phyloP scores from a whole-genome alignment of 2,329 filamentous ascomycete genomes.

The Aspergillus ochraceoroseus region DNA sequence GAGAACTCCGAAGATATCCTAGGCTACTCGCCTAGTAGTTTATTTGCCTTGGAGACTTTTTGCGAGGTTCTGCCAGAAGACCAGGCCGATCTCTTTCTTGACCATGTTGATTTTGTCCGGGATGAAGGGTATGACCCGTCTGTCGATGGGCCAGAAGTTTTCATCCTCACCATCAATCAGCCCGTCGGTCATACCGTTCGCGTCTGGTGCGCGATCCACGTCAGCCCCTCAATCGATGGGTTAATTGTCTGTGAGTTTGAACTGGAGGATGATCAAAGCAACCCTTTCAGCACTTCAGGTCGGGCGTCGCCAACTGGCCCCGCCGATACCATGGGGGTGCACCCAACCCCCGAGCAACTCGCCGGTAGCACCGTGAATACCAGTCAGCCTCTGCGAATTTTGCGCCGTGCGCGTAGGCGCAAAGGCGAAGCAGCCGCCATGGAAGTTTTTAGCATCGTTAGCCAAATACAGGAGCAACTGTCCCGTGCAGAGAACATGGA shows the following conservation, averaged over 20 bases:
- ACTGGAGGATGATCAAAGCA: slow-evolving; percentile 71
- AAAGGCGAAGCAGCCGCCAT: slow-evolving; percentile 78
- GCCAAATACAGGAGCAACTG: slow-evolving; percentile 83
- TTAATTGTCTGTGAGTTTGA: slow-evolving; percentile 86
- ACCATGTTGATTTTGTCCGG: slow-evolving; percentile 81
- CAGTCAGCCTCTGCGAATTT: slow-evolving; percentile 71
- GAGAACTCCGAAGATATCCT: slow-evolving; percentile 74
- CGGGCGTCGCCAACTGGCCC: slow-evolving; percentile 19
- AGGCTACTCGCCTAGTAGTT: slow-evolving; percentile 68
- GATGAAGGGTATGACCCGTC: slow-evolving; percentile 74
- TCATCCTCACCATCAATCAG: slow-evolving; percentile 67
- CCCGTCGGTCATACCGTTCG: slow-evolving; percentile 57
- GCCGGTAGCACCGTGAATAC: slow-evolving; percentile 68
- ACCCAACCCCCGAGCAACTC: slow-evolving; percentile 69
- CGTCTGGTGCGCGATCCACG: slow-evolving; percentile 83
- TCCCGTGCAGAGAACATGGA: slow-evolving; percentile 60
- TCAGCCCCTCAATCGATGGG: slow-evolving; percentile 62
- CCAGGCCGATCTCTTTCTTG: slow-evolving; percentile 74
- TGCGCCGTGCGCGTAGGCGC: slow-evolving; percentile 68
- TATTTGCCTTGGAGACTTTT: slow-evolving; percentile 71
- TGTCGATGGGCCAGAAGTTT: slow-evolving; percentile 77
- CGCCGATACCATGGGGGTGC: slow-evolving; percentile 61
- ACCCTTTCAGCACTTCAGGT: slow-evolving; percentile 26
- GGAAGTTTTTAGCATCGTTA: slow-evolving; percentile 91
- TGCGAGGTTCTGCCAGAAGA: slow-evolving; percentile 80